Percentiles rank a stretch among this genome's conserved stretches.
These are phyloP conservation scores for Sutorius australiensis DNA, from an alignment of 768 basidiomycete genomes.

Conservation along the genomic window DNA sequence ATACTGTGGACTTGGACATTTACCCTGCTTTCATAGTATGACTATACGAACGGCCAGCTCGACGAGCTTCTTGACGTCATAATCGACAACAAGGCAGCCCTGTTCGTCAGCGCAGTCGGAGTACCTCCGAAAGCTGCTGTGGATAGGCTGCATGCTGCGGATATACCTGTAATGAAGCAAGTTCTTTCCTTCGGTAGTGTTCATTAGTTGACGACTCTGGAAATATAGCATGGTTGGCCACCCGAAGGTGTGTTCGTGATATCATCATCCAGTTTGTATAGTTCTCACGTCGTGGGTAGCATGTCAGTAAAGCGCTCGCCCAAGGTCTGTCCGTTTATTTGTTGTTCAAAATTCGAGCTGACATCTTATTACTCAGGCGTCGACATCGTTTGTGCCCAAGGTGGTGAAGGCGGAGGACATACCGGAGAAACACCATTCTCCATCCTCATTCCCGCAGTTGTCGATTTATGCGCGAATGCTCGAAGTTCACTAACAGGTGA, in stretches of 20 bases:
- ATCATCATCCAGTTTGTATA: background rate
- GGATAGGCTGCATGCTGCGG: conserved; percentile 74
- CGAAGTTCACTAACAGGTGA: conserved; percentile 77
- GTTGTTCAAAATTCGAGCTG: background rate
- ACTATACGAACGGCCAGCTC: conserved; percentile 78
- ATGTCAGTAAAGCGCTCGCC: conserved; percentile 70
- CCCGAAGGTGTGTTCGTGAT: conserved; percentile 54
- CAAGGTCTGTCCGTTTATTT: conserved; percentile 42
- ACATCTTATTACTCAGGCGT: conserved; percentile 47
- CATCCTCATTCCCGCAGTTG: conserved; percentile 76
- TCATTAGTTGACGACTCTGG: background rate
- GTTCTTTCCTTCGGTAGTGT: conserved; percentile 7
- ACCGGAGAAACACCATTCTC: conserved; percentile 82
- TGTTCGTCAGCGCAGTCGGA: conserved; percentile 83
- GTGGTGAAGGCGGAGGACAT: conserved; percentile 86
- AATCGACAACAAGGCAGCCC: conserved; percentile 62
- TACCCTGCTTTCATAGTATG: conserved; percentile 36
- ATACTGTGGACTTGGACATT: background rate
- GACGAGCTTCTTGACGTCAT: conserved; percentile 76
- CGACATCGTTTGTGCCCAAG: conserved; percentile 86
- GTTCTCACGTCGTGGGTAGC: conserved; percentile 36
- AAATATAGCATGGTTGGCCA: conserved; percentile 72
- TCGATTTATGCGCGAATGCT: conserved; percentile 67
- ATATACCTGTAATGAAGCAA: conserved; percentile 86
- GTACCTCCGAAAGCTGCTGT: conserved; percentile 83